Evolutionary conservation across 768 basidiomycete genomes (phyloP), one percentile per base, ranked within the genome.

Genomic region (Mycena rebaudengoi): DNA sequence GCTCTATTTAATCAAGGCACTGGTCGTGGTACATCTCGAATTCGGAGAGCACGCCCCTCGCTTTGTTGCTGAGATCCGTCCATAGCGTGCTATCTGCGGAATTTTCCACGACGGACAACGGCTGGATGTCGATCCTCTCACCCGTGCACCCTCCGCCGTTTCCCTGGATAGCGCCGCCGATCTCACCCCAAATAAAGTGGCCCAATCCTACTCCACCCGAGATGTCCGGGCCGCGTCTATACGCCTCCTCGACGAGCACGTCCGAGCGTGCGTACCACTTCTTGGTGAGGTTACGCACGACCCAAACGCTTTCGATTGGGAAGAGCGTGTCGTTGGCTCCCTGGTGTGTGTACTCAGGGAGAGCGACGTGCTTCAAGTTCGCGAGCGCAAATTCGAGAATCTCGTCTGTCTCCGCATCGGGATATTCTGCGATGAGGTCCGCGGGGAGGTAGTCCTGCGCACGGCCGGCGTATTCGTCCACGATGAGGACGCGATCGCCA

Each of bases 401-500:
- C 28, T 35, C 30, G 28, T 32, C 49, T 5, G 58, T 20, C 39
- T 51, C 48, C 21, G 28, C 49, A 13, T 29, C 16, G 48, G 58
- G 58, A 30, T 14, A 51, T 20, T 16, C 3, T 3, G 35, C 37
- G 58, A 60, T 7, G 3, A 60, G 7, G 14, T 41, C 58, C 4
- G 37, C 26, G 7, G 58, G 58, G 21, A 60, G 21, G 20, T 23
- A 1, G 20, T 43, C 30, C 7, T 13, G 4, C 1, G 58, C 49
- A 14, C 2, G 3, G 3, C 28, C 48, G 13, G 7, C 13, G 48
- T 60, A 51, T 26, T 60, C 58, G 49, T 60, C 58, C 16, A 35
- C 49, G 39, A 60, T 40, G n/a, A 60, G 37, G 28, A 60, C 58
- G 49, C 58, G 58, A 32, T 60, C 58, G 37, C 58, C 58, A 16